These are phyloP conservation scores for Acmispon strigosus DNA, from an alignment of 306 rosid genomes.

Conservation along the genomic window DNA sequence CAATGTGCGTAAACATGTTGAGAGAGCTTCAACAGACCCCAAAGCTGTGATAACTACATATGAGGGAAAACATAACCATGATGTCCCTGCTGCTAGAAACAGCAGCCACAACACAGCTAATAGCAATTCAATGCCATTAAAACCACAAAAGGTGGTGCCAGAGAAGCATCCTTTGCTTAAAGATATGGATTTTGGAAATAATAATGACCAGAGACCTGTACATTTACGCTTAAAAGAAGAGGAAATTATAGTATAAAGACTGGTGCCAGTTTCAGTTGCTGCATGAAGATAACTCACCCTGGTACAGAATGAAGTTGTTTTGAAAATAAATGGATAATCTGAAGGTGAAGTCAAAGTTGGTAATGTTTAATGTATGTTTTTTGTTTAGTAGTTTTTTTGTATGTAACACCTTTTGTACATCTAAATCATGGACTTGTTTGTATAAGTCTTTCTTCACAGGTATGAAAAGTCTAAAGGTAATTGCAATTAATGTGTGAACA, in stretches of 20 bases:
- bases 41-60: conserved; percentile 90
- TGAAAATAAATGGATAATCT: conserved; percentile 26
- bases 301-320: conserved; percentile 30
- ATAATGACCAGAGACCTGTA: conserved; percentile 52
- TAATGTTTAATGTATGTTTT: conserved; percentile 31
- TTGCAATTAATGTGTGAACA: conserved; percentile 15
- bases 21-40: conserved; percentile 85
- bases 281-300: conserved; percentile 32
- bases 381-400: conserved; percentile 30
- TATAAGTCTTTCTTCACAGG: conserved; percentile 34
- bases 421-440: conserved; percentile 36
- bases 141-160: conserved; percentile 32
- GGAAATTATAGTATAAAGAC: conserved; percentile 41
- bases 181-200: conserved; percentile 51
- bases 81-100: conserved; percentile 87
- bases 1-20: conserved; percentile 94
- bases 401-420: conserved; percentile 46
- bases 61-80: conserved; percentile 89
- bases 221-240: conserved; percentile 76
- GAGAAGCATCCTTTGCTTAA: conserved; percentile 56
- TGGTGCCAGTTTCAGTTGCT: neutral
- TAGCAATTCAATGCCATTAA: conserved; percentile 39
- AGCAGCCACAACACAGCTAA: conserved; percentile 74
- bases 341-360: conserved; percentile 32
- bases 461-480: conserved; percentile 19